Evolutionary conservation across 1,284 basidiomycete species (phyloP), one percentile per base, ranked within the genome.

Genomic region (Cryptococcus sp.): DNA sequence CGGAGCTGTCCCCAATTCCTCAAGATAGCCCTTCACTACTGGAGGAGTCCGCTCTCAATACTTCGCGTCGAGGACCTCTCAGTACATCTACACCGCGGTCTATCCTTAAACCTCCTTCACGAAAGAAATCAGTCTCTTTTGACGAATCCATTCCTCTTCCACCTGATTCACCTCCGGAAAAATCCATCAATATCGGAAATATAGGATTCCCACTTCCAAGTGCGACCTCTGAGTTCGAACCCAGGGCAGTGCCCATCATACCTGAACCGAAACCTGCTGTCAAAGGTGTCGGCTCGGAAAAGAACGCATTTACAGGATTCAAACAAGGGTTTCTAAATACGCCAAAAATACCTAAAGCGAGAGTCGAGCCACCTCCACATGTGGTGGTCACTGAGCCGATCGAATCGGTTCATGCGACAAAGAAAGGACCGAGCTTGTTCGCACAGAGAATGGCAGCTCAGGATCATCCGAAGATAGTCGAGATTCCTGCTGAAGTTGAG

Each of bases 61-160:
- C 55, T 14, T 46, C 50, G 14, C 56, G 48, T 35, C 54, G 34
- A 35, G 38, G 49, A 13, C 52, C 57, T 23, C 10, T 44, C 2
- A 36, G 42, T 10, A n/a, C 46, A 23, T 33, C 31, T 13, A 57
- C 53, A 7, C 59, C 67, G 2, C 70, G 71, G 49, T 67, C 65
- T 2, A 73, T 73, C 31, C 61, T 75, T 37, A 73, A 75, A 57
- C 57, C 62, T 11, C 66, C 68, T 0, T 36, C 57, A 10, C 65
- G 66, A 3, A 75, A 73, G 51, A 75, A 75, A 58, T 67, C 65
- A 14, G 73, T 75, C 14, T 60, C 70, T 3, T 75, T 75, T 50
- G 73, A 75, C 58, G 59, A 63, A 0, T 65, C 67, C 14, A 59
- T 72, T 4, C 71, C 70, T 8, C 46, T 66, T 4, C 67, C 69